Evolutionary conservation across 2,329 filamentous ascomycete genomes (phyloP).

Genomic region (Penicillium sp.): DNA sequence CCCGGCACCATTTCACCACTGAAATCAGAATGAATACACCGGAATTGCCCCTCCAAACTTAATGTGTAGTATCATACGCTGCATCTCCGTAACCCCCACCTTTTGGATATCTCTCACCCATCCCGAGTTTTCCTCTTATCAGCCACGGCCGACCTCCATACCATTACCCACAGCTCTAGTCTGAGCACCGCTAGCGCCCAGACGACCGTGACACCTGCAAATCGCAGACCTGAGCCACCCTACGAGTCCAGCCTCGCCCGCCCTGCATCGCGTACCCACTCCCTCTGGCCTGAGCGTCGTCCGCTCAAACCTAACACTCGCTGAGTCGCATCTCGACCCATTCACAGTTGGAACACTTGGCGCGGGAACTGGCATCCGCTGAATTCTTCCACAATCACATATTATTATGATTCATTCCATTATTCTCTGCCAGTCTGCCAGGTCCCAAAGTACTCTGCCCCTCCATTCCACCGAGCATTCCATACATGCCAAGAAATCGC

Average conservation of each 20-base stretch:
- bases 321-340: neutral
- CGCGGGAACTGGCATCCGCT: neutral
- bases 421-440: neutral
- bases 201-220: conserved; percentile 15
- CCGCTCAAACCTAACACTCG: conserved; percentile 9
- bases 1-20: neutral
- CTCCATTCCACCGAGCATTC: no score
- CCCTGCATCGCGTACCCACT: conserved; percentile 16
- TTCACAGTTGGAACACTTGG: neutral
- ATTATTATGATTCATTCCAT: no score
- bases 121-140: conserved; percentile 14
- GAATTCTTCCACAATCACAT: neutral
- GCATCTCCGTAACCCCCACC: conserved; percentile 1
- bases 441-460: neutral
- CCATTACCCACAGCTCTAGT: conserved; percentile 1
- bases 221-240: conserved; percentile 15
- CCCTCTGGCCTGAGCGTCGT: conserved; percentile 23
- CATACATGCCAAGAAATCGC: neutral
- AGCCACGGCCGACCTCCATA: conserved; percentile 8
- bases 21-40: neutral
- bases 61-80: neutral
- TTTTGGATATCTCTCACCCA: neutral
- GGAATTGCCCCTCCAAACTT: conserved; percentile 3
- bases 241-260: conserved; percentile 15
- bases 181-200: conserved; percentile 3